These are phyloP conservation scores for Chloris gayana DNA, from an alignment of 176 grass and related monocot genomes.

Conservation along the genomic window DNA sequence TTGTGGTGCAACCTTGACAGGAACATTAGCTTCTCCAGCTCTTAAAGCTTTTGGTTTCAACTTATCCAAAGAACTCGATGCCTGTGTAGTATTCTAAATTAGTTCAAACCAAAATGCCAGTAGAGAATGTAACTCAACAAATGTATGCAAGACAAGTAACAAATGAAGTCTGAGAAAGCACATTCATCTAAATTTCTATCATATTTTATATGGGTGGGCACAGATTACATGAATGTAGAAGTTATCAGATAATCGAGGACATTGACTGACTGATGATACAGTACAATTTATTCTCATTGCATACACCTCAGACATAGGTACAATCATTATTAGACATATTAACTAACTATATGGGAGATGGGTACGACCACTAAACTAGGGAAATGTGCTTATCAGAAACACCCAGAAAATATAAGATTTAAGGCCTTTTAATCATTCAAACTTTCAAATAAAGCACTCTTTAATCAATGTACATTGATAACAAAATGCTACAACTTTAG, in stretches of 20 bases:
- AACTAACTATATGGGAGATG: background rate
- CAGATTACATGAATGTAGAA: background rate
- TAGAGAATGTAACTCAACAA: slow-evolving; percentile 16
- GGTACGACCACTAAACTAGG: background rate
- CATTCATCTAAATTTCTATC: slow-evolving; percentile 3
- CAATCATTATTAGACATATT: background rate
- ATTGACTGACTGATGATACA: background rate
- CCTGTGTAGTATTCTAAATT: slow-evolving; percentile 38
- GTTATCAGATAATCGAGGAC: slow-evolving; percentile 1
- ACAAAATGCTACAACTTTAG: background rate
- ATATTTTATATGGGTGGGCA: background rate
- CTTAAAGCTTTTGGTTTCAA: slow-evolving; percentile 63
- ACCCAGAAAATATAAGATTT: background rate
- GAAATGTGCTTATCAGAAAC: too few relatives aligned
- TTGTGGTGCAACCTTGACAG: slow-evolving; percentile 51
- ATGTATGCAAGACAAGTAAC: slow-evolving; percentile 28
- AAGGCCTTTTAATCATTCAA: background rate
- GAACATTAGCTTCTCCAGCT: slow-evolving; percentile 50
- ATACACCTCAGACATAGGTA: background rate
- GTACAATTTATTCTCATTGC: background rate
- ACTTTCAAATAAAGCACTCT: background rate
- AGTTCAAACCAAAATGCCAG: slow-evolving; percentile 25
- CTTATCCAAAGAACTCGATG: slow-evolving; percentile 56
- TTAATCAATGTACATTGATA: background rate
- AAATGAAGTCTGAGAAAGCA: slow-evolving; percentile 19